phyloP scores from a whole-genome alignment of 495 filamentous ascomycete species.

The Thozetella sp. region DNA sequence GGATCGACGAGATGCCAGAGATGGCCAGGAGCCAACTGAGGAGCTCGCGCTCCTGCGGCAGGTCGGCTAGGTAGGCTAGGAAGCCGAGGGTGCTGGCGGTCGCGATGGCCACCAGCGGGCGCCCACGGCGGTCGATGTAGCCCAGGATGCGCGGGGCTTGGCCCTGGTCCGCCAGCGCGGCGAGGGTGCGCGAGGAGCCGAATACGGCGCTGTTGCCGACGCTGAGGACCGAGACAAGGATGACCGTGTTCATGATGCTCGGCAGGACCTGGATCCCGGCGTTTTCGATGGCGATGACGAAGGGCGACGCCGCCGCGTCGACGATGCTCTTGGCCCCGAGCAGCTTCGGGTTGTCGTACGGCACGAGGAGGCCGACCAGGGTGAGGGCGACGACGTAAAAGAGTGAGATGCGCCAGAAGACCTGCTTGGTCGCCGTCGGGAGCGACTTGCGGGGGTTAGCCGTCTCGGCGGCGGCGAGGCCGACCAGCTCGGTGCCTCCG shows the following conservation, averaged over 20 bases:
- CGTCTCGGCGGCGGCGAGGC: constrained; percentile 86
- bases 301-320: constrained; percentile 79
- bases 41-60: constrained; percentile 60
- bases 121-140: constrained; percentile 84
- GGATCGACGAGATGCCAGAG: constrained; percentile 84
- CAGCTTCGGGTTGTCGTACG: constrained; percentile 64
- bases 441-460: constrained; percentile 85
- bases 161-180: constrained; percentile 81
- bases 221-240: constrained; percentile 83
- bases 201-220: constrained; percentile 89
- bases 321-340: constrained; percentile 53
- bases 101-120: constrained; percentile 74
- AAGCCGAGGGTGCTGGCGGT: constrained; percentile 72
- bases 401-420: constrained; percentile 92
- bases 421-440: constrained; percentile 86
- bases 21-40: constrained; percentile 90
- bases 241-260: constrained; percentile 88
- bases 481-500: constrained; percentile 91
- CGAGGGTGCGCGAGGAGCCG: constrained; percentile 83
- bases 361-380: constrained; percentile 75
- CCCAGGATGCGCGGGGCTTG: constrained; percentile 77
- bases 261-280: constrained; percentile 76
- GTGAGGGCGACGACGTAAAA: constrained; percentile 81
- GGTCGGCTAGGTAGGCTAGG: constrained; percentile 77
- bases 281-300: constrained; percentile 84